Base-by-base conservation (phyloP, 2,329 filamentous ascomycete species). In the Rutstroemia sp. region DNA sequence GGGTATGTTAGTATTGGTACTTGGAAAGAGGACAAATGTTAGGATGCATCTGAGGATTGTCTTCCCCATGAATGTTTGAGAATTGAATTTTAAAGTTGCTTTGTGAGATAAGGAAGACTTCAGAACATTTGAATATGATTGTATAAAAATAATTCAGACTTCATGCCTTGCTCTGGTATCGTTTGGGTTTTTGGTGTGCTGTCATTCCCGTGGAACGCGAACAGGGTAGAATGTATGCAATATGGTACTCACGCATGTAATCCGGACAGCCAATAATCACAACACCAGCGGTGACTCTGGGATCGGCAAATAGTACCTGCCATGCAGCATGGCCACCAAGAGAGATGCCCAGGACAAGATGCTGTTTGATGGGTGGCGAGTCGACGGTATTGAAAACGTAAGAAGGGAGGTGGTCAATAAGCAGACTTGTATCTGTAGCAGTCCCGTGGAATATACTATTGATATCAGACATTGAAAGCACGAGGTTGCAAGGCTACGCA, bases 231-330 rank as follows among this genome's bases (percentile, higher is more conserved):
- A 30, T 6, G 27, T 30, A 30, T 41, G 10, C 19, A 34, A 16
- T 6, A 10, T 14, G 18, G 12, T 9, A 75, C 70, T 73, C 64
- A 83, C 88, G 77, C 61, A 85, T 82, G 66, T 89, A 96, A 71
- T 99, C 92, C 0, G 92, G 90, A 71, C 91, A 96, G 1, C 92
- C 94, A 53, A 97, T 88, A 23, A 96, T 79, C 2, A 88, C 78
- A 7, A 95, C 83, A 1, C 82, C 91, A 0, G 88, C 85, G n/a
- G 79, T 85, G 55, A 97, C 80, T 61, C 91, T 80, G 18, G 85
- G 82, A 59, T 97, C 92, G 39, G 83, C 80, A 47, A 96, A 80
- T 58, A 96, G 73, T 27, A 84, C 79, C 68, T 95, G 87, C 91
- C 92, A 97, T 1, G 87, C 85, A 12, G 87, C 83, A 70, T 97